A percentile compares a stretch with the other conserved stretches of the same genome.
Evolutionary conservation across 2,329 filamentous ascomycete species (phyloP).

Genomic region (Exophiala aquamarina): DNA sequence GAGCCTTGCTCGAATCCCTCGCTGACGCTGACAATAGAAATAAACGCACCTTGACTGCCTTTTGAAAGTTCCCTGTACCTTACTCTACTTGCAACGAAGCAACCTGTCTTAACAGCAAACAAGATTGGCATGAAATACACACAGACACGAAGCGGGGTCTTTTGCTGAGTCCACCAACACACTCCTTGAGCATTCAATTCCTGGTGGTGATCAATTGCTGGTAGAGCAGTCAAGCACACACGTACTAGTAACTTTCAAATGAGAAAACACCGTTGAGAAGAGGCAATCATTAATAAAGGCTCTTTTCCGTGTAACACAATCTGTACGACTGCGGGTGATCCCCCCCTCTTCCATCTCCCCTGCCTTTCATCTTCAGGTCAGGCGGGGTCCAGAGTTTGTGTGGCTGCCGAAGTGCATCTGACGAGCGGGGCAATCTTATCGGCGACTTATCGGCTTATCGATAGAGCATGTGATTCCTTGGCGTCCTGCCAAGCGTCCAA

Average conservation of each 20-base stretch:
- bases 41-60: constrained; percentile 5
- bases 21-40: constrained; percentile 13
- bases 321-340: too few relatives aligned
- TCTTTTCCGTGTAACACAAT: too few relatives aligned
- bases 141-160: too few relatives aligned
- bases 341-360: too few relatives aligned
- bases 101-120: constrained; percentile 7
- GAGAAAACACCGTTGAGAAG: constrained; percentile 1
- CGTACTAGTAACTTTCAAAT: neutral
- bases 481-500: neutral
- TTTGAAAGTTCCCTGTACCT: constrained; percentile 1
- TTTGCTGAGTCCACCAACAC: too few relatives aligned
- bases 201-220: neutral
- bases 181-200: too few relatives aligned
- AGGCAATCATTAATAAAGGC: too few relatives aligned
- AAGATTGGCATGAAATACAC: neutral
- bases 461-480: neutral
- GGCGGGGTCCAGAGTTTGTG: too few relatives aligned
- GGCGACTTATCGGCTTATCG: constrained; percentile 8
- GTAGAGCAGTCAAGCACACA: constrained; percentile 3
- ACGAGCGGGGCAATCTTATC: constrained; percentile 2
- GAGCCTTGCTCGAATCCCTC: too few relatives aligned
- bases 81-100: neutral
- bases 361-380: too few relatives aligned
- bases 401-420: too few relatives aligned